phyloP scores from a whole-genome alignment of 1,284 basidiomycete species.

The Naganishia liquefaciens region DNA sequence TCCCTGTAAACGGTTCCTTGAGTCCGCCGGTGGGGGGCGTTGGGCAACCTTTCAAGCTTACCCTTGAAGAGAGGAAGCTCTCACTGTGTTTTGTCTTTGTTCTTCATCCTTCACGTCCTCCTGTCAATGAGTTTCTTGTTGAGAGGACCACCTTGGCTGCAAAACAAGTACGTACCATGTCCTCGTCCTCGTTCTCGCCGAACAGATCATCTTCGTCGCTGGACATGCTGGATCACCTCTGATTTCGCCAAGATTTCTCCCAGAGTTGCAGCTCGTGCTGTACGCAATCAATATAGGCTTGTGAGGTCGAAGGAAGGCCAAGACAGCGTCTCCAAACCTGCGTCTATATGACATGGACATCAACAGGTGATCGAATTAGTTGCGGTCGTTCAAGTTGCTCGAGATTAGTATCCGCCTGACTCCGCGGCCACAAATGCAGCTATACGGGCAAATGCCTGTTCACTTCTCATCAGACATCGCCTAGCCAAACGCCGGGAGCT shows the following conservation, averaged over 20 bases:
- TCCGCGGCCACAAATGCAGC: background rate
- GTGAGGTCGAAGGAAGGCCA: too few relatives aligned
- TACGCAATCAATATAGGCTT: too few relatives aligned
- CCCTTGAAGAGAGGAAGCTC: conserved; percentile 22
- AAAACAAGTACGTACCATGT: conserved; percentile 16
- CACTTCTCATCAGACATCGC: background rate
- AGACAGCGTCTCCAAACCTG: too few relatives aligned
- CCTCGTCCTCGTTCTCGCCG: conserved; percentile 28
- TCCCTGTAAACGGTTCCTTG: background rate
- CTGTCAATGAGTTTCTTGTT: background rate
- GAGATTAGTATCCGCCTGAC: background rate
- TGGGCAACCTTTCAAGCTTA: conserved; percentile 17
- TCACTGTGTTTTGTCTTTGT: too few relatives aligned
- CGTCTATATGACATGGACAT: too few relatives aligned
- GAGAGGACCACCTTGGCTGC: background rate
- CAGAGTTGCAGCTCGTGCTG: too few relatives aligned
- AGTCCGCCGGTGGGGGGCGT: too few relatives aligned
- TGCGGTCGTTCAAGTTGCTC: too few relatives aligned
- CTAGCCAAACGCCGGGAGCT: too few relatives aligned
- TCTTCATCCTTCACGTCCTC: conserved; percentile 3
- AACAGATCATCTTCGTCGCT: conserved; percentile 28
- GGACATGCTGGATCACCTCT: conserved; percentile 25
- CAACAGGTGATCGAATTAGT: too few relatives aligned
- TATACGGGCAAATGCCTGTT: background rate
- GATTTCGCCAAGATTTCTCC: background rate